Conservation (phyloP, 129 eudicot species). For the Scalesia atractyloides region DNA sequence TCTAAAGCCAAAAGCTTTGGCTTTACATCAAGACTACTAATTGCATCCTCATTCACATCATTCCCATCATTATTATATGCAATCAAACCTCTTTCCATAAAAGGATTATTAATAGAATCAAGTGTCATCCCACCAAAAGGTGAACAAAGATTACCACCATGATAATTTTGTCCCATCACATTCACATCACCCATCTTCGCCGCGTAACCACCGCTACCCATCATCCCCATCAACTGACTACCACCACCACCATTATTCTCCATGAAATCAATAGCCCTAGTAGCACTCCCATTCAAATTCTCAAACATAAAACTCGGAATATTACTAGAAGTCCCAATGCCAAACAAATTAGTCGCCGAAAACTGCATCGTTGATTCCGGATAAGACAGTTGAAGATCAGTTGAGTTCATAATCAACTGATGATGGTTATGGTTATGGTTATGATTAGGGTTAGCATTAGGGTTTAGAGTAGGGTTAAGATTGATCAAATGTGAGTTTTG, state of each 20-base stretch:
- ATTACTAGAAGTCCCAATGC: slow-evolving; percentile 44
- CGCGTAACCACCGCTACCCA: slow-evolving; percentile 32
- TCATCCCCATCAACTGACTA: slow-evolving; percentile 36
- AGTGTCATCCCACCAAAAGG: slow-evolving; percentile 63
- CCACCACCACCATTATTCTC: slow-evolving; percentile 44
- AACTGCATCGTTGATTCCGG: slow-evolving; percentile 52
- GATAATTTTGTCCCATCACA: slow-evolving; percentile 34
- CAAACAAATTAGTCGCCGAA: slow-evolving; percentile 38
- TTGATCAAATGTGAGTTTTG: slow-evolving; percentile 25
- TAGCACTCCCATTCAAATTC: slow-evolving; percentile 17
- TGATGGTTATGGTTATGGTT: slow-evolving; percentile 25
- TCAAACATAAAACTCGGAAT: slow-evolving; percentile 40
- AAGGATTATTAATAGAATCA: slow-evolving; percentile 36
- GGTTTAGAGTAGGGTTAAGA: slow-evolving; percentile 16
- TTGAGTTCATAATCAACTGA: slow-evolving; percentile 37
- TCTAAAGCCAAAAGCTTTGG: slow-evolving; percentile 80
- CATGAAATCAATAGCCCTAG: slow-evolving; percentile 63
- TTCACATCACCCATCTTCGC: slow-evolving; percentile 32
- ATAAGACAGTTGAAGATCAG: slow-evolving; percentile 66
- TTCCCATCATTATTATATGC: slow-evolving; percentile 43
- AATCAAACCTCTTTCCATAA: slow-evolving; percentile 55
- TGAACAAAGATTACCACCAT: slow-evolving; percentile 30
- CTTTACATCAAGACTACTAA: slow-evolving; percentile 53
- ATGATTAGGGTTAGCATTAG: slow-evolving; percentile 15
- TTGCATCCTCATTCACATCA: slow-evolving; percentile 35